Evolutionary conservation across 805 yeast genomes (phyloP).

Genomic region (Suhomyces xylopsoci): DNA sequence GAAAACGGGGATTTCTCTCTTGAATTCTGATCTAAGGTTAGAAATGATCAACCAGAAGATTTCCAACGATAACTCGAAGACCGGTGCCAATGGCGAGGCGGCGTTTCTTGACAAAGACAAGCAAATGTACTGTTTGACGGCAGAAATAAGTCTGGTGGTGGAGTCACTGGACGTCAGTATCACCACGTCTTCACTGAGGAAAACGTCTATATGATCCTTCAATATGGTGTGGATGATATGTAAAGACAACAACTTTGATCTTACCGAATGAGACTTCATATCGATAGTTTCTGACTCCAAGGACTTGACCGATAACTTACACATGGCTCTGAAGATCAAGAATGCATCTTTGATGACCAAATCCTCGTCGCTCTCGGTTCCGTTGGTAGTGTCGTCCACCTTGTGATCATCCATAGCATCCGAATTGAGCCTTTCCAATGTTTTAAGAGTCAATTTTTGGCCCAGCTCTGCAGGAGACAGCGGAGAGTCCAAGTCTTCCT

Average conservation of each 20-base stretch:
- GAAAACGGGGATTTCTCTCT: constrained; percentile 90
- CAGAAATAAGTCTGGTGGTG: constrained; percentile 64
- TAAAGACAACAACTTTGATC: constrained; percentile 85
- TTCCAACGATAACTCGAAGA: constrained; percentile 86
- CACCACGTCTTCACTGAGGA: constrained; percentile 56
- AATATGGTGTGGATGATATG: constrained; percentile 85
- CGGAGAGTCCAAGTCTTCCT: constrained; percentile 8
- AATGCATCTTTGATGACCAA: constrained; percentile 85
- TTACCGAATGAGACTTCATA: constrained; percentile 86
- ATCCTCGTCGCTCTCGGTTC: constrained; percentile 57
- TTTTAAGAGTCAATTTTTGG: constrained; percentile 53
- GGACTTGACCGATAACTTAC: constrained; percentile 83
- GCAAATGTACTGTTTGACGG: constrained; percentile 81
- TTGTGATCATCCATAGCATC: constrained; percentile 48
- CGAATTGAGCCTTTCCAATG: constrained; percentile 54
- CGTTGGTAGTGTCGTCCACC: constrained; percentile 39
- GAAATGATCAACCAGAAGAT: constrained; percentile 88
- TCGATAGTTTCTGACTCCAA: constrained; percentile 75
- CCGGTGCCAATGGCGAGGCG: constrained; percentile 86
- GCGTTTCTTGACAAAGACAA: constrained; percentile 85
- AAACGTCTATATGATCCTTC: constrained; percentile 80
- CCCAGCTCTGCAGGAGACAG: constrained; percentile 10
- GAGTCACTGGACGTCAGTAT: constrained; percentile 48
- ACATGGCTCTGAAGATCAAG: constrained; percentile 89
- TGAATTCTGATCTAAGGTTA: constrained; percentile 81